phyloP scores from a whole-genome alignment of 1,284 basidiomycete species.

The Waitea zeae region DNA sequence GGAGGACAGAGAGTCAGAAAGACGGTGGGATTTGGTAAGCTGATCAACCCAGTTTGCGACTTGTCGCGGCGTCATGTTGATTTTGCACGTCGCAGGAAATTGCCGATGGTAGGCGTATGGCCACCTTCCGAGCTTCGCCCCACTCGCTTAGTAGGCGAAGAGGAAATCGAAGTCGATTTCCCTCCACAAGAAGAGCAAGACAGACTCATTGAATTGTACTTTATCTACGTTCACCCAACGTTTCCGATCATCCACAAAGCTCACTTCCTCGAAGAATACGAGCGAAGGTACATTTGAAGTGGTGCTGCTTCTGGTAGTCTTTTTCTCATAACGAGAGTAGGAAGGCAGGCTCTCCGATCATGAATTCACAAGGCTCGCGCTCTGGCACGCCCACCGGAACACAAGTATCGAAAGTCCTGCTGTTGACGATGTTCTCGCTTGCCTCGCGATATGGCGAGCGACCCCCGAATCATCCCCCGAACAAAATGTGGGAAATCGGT shows the following conservation, averaged over 20 bases:
- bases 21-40: slow-evolving; percentile 60
- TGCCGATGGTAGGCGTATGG: slow-evolving; percentile 66
- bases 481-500: slow-evolving; percentile 56
- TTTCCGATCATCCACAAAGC: slow-evolving; percentile 61
- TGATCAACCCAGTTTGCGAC: no score
- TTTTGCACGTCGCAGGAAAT: slow-evolving; percentile 26
- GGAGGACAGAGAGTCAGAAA: slow-evolving; percentile 46
- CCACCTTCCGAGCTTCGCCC: slow-evolving; percentile 25
- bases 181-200: slow-evolving; percentile 45
- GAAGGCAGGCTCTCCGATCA: background rate
- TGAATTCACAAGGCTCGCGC: background rate
- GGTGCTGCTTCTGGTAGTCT: slow-evolving; percentile 8
- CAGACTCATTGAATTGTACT: slow-evolving; percentile 56
- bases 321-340: background rate
- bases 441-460: slow-evolving; percentile 52
- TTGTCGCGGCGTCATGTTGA: slow-evolving; percentile 2
- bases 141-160: slow-evolving; percentile 15
- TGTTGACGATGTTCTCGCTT: slow-evolving; percentile 66
- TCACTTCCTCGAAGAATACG: slow-evolving; percentile 51
- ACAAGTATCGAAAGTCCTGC: slow-evolving; percentile 42
- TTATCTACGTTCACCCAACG: slow-evolving; percentile 65
- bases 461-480: slow-evolving; percentile 22
- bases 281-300: slow-evolving; percentile 25
- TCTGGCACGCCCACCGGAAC: slow-evolving; percentile 14
- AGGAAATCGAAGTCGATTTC: slow-evolving; percentile 27